Evolutionary conservation across 768 basidiomycete genomes (phyloP).

Genomic region (Fibroporia radiculosa): DNA sequence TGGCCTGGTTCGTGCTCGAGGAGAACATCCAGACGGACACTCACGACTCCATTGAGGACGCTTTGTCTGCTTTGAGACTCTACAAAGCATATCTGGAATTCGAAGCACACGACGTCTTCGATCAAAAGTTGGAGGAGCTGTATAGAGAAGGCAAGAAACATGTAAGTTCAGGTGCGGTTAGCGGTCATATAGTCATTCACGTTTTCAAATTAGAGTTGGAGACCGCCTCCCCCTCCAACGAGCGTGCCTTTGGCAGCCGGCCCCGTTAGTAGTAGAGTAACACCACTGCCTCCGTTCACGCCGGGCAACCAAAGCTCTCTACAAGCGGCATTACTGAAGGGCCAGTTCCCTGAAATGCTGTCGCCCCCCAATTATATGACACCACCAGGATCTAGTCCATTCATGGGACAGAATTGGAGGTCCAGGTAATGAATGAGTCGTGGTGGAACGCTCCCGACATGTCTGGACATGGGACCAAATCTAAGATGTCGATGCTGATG

Average conservation of each 20-base stretch:
- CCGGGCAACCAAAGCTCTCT: neutral
- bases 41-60: constrained; percentile 99
- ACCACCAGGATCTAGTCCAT: neutral
- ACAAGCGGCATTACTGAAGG: constrained; percentile 3
- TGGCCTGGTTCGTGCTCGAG: constrained; percentile 89
- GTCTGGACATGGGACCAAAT: too few relatives aligned
- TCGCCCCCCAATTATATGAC: neutral
- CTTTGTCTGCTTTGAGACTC: constrained; percentile 74
- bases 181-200: neutral
- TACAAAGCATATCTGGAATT: constrained; percentile 78
- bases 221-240: constrained; percentile 1
- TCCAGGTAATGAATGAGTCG: too few relatives aligned
- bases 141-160: constrained; percentile 73
- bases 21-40: constrained; percentile 90
- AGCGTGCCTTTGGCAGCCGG: neutral
- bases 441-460: too few relatives aligned
- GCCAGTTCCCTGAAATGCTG: neutral
- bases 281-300: neutral
- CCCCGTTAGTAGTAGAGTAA: neutral
- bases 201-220: constrained; percentile 4
- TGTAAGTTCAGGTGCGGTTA: constrained; percentile 32
- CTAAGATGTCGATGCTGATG: too few relatives aligned
- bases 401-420: neutral
- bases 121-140: constrained; percentile 79
- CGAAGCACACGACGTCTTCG: constrained; percentile 70